phyloP scores from a whole-genome alignment of 352 stramenopile species.

The Phytophthora melonis region DNA sequence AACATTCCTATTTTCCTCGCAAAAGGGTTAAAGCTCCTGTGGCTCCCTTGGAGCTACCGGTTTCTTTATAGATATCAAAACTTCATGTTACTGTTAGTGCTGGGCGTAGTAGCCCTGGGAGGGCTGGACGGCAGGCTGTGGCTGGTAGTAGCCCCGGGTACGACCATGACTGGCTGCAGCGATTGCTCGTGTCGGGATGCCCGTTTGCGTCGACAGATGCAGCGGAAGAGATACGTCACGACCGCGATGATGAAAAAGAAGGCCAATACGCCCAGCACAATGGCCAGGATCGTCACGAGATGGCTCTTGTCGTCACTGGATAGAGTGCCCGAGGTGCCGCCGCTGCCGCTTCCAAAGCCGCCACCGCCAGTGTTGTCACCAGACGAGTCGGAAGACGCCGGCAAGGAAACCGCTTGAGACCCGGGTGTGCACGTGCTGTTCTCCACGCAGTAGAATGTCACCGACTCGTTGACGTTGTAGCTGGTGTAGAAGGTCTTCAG shows the following conservation, averaged over 20 bases:
- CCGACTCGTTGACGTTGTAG: slow-evolving; percentile 68
- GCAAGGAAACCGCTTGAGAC: slow-evolving; percentile 40
- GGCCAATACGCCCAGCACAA: slow-evolving; percentile 47
- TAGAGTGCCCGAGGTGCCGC: slow-evolving; percentile 27
- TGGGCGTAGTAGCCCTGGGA: slow-evolving; percentile 44
- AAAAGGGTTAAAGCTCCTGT: background rate
- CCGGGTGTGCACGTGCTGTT: slow-evolving; percentile 46
- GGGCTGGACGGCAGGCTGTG: slow-evolving; percentile 36
- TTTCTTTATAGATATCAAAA: slow-evolving; percentile 43
- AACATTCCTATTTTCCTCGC: background rate
- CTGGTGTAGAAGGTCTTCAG: slow-evolving; percentile 78
- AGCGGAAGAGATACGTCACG: slow-evolving; percentile 44
- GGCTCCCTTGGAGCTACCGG: background rate
- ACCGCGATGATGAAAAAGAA: slow-evolving; percentile 48
- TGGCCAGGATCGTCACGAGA: slow-evolving; percentile 46
- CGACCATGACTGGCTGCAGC: slow-evolving; percentile 41
- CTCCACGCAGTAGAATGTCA: slow-evolving; percentile 78
- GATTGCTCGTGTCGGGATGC: slow-evolving; percentile 32
- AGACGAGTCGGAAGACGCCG: slow-evolving; percentile 39
- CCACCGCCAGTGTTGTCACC: slow-evolving; percentile 38
- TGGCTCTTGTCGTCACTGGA: slow-evolving; percentile 33
- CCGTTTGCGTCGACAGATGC: slow-evolving; percentile 35
- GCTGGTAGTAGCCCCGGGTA: slow-evolving; percentile 46
- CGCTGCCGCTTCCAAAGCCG: slow-evolving; percentile 31
- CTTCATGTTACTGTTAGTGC: slow-evolving; percentile 28